Conservation (phyloP, 2,329 filamentous ascomycete species). For the Chaetomiaceae sp. region DNA sequence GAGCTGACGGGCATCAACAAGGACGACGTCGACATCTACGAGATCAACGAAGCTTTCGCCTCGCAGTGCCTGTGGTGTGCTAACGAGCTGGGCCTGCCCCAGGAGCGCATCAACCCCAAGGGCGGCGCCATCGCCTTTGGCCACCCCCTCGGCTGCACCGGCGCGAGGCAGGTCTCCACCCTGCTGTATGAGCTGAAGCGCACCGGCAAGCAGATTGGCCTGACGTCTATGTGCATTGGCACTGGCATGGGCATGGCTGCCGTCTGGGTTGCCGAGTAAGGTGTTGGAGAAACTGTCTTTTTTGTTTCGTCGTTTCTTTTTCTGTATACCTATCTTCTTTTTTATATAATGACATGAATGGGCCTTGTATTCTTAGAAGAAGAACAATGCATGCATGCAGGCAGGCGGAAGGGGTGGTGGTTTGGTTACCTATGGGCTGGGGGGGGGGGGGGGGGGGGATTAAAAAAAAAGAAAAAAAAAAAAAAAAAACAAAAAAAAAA, state of each 20-base stretch:
- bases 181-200: slow-evolving; percentile 84
- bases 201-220: slow-evolving; percentile 77
- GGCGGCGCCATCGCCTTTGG: slow-evolving; percentile 95
- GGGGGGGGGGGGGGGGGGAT: too few relatives aligned
- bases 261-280: slow-evolving; percentile 71
- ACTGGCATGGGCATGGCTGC: slow-evolving; percentile 98
- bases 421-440: too few relatives aligned
- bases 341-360: slow-evolving; percentile 3
- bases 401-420: too few relatives aligned
- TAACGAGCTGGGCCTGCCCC: slow-evolving; percentile 76
- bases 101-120: slow-evolving; percentile 93
- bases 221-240: slow-evolving; percentile 94
- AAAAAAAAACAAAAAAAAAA: too few relatives aligned
- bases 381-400: slow-evolving; percentile 13
- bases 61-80: slow-evolving; percentile 92
- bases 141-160: slow-evolving; percentile 91
- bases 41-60: slow-evolving; percentile 99
- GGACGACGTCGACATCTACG: slow-evolving; percentile 92
- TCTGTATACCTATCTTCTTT: slow-evolving; percentile 15
- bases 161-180: slow-evolving; percentile 88
- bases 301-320: background rate
- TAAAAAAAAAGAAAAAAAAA: too few relatives aligned
- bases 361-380: slow-evolving; percentile 13
- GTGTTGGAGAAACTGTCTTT: too few relatives aligned
- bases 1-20: slow-evolving; percentile 79